Evolutionary conservation across 2,329 filamentous ascomycete genomes (phyloP).

Genomic region (Sarocladium brachiariae): DNA sequence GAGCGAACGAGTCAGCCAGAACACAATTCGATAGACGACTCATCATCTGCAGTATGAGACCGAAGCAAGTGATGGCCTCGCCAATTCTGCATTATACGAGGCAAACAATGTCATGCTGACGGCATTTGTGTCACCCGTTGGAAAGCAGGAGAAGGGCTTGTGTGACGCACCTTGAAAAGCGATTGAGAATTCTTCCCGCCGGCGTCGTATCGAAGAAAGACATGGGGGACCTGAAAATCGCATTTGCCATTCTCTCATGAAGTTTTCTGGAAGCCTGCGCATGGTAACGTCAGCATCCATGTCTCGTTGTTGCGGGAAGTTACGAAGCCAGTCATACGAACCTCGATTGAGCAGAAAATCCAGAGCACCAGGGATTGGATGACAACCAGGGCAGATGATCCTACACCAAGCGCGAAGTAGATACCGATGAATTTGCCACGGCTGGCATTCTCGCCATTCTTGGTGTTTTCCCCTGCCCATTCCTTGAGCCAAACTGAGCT

Average conservation of each 20-base stretch:
- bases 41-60: background rate
- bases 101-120: background rate
- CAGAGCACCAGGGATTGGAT: constrained; percentile 90
- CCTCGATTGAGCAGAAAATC: constrained; percentile 99
- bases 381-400: constrained; percentile 76
- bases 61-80: background rate
- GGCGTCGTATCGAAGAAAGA: constrained; percentile 98
- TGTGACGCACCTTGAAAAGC: constrained; percentile 70
- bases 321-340: constrained; percentile 28
- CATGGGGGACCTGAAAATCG: constrained; percentile 97
- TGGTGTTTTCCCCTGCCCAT: constrained; percentile 78
- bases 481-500: constrained; percentile 89
- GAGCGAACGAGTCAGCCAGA: constrained; percentile 19
- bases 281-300: constrained; percentile 12
- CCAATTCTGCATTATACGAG: background rate
- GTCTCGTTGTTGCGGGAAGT: background rate
- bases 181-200: constrained; percentile 89
- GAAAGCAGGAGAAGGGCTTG: constrained; percentile 23
- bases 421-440: constrained; percentile 89
- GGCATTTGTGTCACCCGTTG: background rate
- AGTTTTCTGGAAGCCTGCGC: constrained; percentile 81
- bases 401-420: constrained; percentile 92
- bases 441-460: constrained; percentile 59
- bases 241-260: constrained; percentile 93
- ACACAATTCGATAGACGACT: background rate